phyloP scores from a whole-genome alignment of 1,284 basidiomycete species.

The Microbotryum saponariae region DNA sequence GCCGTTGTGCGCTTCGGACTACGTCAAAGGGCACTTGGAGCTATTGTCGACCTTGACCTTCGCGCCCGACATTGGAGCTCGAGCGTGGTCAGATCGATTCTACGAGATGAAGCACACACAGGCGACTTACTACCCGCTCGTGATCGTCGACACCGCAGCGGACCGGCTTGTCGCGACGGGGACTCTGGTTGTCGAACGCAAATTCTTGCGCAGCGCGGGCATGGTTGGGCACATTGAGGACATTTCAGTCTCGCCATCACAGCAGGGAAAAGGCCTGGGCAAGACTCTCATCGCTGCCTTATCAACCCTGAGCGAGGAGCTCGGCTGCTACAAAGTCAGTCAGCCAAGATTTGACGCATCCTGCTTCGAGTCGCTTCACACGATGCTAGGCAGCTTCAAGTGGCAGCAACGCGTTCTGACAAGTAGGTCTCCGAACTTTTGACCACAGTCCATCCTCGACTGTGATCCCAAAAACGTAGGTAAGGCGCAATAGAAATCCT shows the following conservation, averaged over 20 bases:
- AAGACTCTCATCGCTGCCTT: constrained; percentile 77
- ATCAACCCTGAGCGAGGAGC: constrained; percentile 22
- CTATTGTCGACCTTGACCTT: constrained; percentile 73
- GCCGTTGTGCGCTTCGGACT: constrained; percentile 78
- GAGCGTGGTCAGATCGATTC: constrained; percentile 63
- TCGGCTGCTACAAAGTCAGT: constrained; percentile 44
- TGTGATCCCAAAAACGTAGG: constrained; percentile 85
- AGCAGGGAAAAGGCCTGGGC: constrained; percentile 86
- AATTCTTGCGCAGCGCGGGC: constrained; percentile 76
- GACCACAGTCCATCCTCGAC: constrained; percentile 76
- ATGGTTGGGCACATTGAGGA: constrained; percentile 93
- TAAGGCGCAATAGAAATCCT: constrained; percentile 47
- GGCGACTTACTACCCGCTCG: constrained; percentile 72
- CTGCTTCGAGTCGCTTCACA: constrained; percentile 30
- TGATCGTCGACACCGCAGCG: constrained; percentile 64
- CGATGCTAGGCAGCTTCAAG: constrained; percentile 66
- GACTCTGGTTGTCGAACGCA: constrained; percentile 78
- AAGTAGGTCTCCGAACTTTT: background rate
- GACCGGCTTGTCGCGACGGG: constrained; percentile 81
- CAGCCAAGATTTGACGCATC: background rate
- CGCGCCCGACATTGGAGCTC: constrained; percentile 66
- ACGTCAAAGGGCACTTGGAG: constrained; percentile 69
- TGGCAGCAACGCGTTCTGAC: background rate
- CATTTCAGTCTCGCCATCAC: constrained; percentile 78
- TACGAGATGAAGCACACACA: constrained; percentile 48